These are phyloP conservation scores for Trichoderma parareesei DNA, from an alignment of 495 filamentous ascomycete genomes.

Conservation along the genomic window DNA sequence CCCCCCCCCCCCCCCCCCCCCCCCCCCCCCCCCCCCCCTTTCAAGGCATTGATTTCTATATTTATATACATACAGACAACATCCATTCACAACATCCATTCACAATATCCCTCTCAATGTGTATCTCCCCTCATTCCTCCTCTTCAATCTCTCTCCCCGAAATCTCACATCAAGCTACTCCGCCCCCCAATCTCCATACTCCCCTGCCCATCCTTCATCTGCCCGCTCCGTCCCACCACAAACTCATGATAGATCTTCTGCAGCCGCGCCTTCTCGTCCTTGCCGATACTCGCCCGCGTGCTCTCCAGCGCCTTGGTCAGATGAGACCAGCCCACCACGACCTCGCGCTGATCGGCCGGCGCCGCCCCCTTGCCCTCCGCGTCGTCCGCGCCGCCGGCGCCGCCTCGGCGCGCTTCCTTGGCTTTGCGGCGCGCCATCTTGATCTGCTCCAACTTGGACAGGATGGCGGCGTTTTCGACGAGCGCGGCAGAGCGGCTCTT, in stretches of 20 bases:
- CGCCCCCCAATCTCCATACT: conserved; percentile 85
- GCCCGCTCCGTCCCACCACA: conserved; percentile 80
- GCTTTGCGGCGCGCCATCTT: conserved; percentile 58
- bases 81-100: too few relatives aligned
- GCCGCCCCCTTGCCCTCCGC: conserved; percentile 26
- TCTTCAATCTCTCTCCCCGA: not conserved
- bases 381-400: conserved; percentile 21
- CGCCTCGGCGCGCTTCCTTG: conserved; percentile 36
- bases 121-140: not conserved
- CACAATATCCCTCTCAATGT: not conserved
- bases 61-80: too few relatives aligned
- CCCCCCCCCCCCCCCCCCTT: too few relatives aligned
- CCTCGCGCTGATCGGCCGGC: conserved; percentile 49
- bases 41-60: too few relatives aligned
- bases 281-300: conserved; percentile 79
- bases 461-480: conserved; percentile 62
- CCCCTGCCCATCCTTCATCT: conserved; percentile 87
- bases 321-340: conserved; percentile 82
- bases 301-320: conserved; percentile 63
- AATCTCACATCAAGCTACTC: conserved; percentile 76
- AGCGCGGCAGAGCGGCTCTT: conserved; percentile 41
- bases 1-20: too few relatives aligned
- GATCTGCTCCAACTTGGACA: conserved; percentile 64
- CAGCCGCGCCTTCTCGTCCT: conserved; percentile 63
- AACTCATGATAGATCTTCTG: conserved; percentile 85